Conservation (phyloP, 352 stramenopile species). For the Detonula confervacea region DNA sequence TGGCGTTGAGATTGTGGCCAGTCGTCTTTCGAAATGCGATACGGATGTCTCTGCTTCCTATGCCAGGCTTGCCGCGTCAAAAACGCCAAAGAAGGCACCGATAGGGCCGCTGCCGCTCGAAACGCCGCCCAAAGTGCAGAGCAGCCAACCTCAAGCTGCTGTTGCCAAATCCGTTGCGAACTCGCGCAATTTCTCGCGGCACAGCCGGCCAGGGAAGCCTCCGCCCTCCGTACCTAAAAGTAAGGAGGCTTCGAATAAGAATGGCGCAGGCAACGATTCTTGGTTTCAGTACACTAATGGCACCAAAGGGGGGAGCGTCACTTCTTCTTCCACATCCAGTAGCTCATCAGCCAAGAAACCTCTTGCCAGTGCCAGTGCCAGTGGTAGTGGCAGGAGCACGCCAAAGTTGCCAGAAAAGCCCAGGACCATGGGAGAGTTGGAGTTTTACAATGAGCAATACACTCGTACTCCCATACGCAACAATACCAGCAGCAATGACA, state of each 20-base stretch:
- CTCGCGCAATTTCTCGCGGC: too few relatives aligned
- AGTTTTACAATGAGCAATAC: conserved; percentile 1
- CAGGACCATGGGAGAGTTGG: conserved; percentile 10
- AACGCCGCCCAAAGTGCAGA: not conserved
- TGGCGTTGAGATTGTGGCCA: too few relatives aligned
- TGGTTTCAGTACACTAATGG: conserved; percentile 16
- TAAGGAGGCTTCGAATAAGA: too few relatives aligned
- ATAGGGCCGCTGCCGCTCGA: not conserved
- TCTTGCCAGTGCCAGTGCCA: not conserved
- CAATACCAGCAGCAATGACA: too few relatives aligned
- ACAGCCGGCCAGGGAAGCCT: too few relatives aligned
- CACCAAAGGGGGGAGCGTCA: not conserved
- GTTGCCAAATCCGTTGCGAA: conserved; percentile 8
- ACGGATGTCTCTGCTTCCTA: too few relatives aligned
- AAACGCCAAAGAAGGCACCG: not conserved
- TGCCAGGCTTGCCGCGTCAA: too few relatives aligned
- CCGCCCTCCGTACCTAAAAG: too few relatives aligned
- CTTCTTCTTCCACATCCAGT: not conserved
- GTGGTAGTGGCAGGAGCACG: not conserved
- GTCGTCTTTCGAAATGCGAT: too few relatives aligned
- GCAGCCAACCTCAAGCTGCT: not conserved
- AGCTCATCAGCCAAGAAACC: not conserved
- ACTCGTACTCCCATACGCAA: not conserved
- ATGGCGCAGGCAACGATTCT: not conserved
- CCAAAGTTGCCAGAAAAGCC: not conserved